phyloP scores from a whole-genome alignment of 148 eudicot species.

The Talinum fruticosum region DNA sequence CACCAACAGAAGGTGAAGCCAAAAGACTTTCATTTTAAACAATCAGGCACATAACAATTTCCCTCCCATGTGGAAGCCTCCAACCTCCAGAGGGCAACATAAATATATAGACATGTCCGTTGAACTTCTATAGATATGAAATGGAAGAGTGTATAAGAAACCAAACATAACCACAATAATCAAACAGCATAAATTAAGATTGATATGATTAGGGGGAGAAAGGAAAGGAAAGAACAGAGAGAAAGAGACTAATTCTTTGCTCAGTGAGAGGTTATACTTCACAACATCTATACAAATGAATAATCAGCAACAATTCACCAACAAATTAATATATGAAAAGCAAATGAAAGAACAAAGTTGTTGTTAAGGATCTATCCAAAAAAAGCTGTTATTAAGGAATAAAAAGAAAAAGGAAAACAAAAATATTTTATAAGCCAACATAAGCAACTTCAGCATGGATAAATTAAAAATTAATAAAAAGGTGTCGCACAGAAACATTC shows the following conservation, averaged over 20 bases:
- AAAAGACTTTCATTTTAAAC: conserved; percentile 37
- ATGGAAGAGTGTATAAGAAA: conserved; percentile 2
- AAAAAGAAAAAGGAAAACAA: background rate
- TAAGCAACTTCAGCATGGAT: no score
- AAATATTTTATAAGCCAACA: background rate
- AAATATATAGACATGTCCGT: conserved; percentile 20
- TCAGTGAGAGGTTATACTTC: background rate
- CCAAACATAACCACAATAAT: background rate
- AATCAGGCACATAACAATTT: conserved; percentile 24
- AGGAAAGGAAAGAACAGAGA: background rate
- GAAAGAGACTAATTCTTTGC: background rate
- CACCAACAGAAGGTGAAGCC: conserved; percentile 33
- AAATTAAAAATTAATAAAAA: no score
- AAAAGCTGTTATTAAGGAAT: conserved; percentile 6
- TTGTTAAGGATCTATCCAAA: background rate
- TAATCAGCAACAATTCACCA: background rate
- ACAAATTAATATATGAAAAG: background rate
- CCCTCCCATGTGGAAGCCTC: conserved; percentile 13
- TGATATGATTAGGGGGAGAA: background rate
- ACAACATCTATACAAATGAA: conserved; percentile 4
- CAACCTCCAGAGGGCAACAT: conserved; percentile 15
- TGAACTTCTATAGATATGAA: conserved; percentile 20
- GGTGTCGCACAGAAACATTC: no score
- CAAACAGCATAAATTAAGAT: background rate
- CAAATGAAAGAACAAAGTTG: conserved; percentile 2